Percentiles rank a stretch among this genome's conserved stretches.
Evolutionary conservation across 73 alveolate genomes (phyloP).

Genomic region (Stentor roeselii): DNA sequence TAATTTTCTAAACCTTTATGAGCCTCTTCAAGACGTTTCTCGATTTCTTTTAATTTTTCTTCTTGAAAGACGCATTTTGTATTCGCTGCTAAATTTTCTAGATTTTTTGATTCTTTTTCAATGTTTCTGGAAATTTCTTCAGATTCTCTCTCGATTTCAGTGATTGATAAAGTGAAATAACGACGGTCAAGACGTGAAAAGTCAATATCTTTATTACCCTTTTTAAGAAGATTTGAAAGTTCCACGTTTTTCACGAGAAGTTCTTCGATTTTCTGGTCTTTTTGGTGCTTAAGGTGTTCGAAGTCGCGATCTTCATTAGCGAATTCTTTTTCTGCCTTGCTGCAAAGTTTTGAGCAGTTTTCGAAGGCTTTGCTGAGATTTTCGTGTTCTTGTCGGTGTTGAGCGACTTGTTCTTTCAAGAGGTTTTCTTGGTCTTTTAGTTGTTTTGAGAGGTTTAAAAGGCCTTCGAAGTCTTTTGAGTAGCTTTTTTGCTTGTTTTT

Average conservation of each 20-base stretch:
- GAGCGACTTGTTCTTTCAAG: constrained; percentile 42
- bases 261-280: constrained; percentile 51
- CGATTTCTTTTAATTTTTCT: constrained; percentile 66
- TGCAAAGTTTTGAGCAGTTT: constrained; percentile 35
- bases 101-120: constrained; percentile 59
- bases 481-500: constrained; percentile 37
- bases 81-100: constrained; percentile 52
- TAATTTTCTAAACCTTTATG: constrained; percentile 58
- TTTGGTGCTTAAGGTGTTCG: constrained; percentile 48
- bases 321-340: constrained; percentile 48
- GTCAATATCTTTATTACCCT: constrained; percentile 44
- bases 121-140: constrained; percentile 35
- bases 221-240: constrained; percentile 35
- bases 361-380: constrained; percentile 39
- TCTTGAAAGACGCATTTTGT: constrained; percentile 66
- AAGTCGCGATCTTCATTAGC: constrained; percentile 53
- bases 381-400: constrained; percentile 46
- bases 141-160: constrained; percentile 34
- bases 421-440: constrained; percentile 49
- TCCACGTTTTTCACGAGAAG: constrained; percentile 60
- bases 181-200: constrained; percentile 37
- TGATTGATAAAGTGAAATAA: constrained; percentile 19
- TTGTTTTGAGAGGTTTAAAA: constrained; percentile 31
- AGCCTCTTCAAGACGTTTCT: constrained; percentile 55
- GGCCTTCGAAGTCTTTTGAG: constrained; percentile 45